Evolutionary conservation across 73 alveolate genomes (phyloP).

Genomic region (Blepharisma japonicum): DNA sequence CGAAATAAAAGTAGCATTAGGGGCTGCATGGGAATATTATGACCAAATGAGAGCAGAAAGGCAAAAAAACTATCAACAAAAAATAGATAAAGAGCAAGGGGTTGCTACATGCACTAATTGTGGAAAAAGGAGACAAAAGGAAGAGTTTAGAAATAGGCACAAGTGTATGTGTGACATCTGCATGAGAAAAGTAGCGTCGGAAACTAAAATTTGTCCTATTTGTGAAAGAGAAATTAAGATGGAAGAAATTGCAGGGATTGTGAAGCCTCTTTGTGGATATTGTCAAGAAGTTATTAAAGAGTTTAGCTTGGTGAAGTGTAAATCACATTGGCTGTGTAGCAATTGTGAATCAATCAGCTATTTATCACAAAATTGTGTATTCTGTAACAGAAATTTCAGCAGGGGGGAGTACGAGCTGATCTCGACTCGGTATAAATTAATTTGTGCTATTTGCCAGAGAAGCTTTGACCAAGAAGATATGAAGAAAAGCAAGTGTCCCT

Average conservation of each 20-base stretch:
- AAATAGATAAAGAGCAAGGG: neutral
- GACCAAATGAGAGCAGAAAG: too few relatives aligned
- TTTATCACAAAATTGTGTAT: neutral
- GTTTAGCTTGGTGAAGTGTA: neutral
- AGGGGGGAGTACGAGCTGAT: neutral
- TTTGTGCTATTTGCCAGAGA: neutral
- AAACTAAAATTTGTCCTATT: slow-evolving; percentile 12
- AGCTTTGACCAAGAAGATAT: neutral
- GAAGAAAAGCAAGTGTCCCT: neutral
- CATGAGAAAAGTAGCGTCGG: neutral
- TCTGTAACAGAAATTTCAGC: neutral
- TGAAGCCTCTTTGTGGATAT: neutral
- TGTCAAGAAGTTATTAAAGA: neutral
- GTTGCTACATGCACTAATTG: neutral
- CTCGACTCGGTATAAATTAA: neutral
- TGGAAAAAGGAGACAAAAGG: neutral
- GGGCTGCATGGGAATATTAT: too few relatives aligned
- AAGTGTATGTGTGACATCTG: neutral
- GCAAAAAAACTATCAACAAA: neutral
- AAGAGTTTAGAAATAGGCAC: neutral
- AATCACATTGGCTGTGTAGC: neutral
- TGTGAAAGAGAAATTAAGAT: neutral
- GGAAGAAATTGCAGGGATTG: neutral
- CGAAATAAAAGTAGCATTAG: neutral
- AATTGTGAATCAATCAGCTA: neutral